These are phyloP conservation scores for Endoconidiophora laricicola DNA, from an alignment of 2,329 filamentous ascomycete species.

Conservation along the genomic window DNA sequence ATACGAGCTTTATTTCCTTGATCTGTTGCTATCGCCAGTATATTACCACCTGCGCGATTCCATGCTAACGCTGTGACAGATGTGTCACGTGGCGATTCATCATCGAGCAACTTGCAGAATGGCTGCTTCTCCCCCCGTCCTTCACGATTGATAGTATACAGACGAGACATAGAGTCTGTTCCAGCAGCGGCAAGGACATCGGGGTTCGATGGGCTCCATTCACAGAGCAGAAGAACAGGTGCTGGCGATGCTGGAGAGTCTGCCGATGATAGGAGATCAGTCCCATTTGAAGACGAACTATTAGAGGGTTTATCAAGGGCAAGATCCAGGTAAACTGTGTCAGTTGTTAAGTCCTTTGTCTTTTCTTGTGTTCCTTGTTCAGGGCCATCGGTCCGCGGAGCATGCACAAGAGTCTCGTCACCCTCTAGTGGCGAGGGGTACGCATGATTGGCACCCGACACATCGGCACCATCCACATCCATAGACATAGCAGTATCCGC, in stretches of 20 bases:
- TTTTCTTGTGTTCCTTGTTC: constrained; percentile 51
- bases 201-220: constrained; percentile 50
- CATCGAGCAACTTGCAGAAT: constrained; percentile 34
- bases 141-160: constrained; percentile 47
- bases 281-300: constrained; percentile 19
- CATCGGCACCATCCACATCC: constrained; percentile 37
- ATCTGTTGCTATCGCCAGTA: constrained; percentile 42
- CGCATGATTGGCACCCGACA: constrained; percentile 37
- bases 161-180: constrained; percentile 52
- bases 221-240: constrained; percentile 49
- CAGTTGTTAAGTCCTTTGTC: constrained; percentile 40
- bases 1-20: constrained; percentile 33
- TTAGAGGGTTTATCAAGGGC: constrained; percentile 23
- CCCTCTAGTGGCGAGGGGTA: constrained; percentile 48
- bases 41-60: constrained; percentile 34
- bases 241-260: constrained; percentile 29
- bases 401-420: constrained; percentile 35
- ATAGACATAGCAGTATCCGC: constrained; percentile 25
- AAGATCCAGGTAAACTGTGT: constrained; percentile 45
- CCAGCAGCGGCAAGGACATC: constrained; percentile 50
- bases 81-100: constrained; percentile 33
- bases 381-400: constrained; percentile 41
- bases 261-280: not conserved
- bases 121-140: constrained; percentile 22
- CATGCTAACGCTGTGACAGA: constrained; percentile 44